Conservation (phyloP, 306 rosid genomes). For the Gastrolobium villosum region DNA sequence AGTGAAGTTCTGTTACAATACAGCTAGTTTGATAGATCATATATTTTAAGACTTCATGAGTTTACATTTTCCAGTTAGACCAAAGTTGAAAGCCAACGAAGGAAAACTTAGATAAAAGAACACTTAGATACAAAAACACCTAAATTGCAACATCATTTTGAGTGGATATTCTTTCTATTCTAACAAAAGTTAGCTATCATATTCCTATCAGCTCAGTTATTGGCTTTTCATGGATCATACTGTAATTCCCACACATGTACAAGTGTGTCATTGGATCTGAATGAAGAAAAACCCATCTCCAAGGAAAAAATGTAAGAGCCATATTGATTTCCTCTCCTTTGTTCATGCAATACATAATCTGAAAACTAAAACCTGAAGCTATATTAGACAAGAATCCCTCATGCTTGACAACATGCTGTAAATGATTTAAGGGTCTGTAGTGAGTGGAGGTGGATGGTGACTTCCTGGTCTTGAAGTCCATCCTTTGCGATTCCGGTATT, state of each 20-base stretch:
- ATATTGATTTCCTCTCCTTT: slow-evolving; percentile 9
- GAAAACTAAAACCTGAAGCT: neutral
- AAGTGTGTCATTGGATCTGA: slow-evolving; percentile 4
- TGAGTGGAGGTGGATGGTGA: slow-evolving; percentile 58
- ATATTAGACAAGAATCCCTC: neutral
- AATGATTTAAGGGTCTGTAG: slow-evolving; percentile 42
- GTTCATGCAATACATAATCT: slow-evolving; percentile 7
- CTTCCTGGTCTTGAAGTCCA: slow-evolving; percentile 91
- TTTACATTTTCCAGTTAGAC: neutral
- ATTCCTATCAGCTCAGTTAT: slow-evolving; percentile 16
- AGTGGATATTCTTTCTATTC: neutral
- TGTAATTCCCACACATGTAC: slow-evolving; percentile 33
- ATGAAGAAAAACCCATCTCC: slow-evolving; percentile 38
- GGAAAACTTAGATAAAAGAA: slow-evolving; percentile 27
- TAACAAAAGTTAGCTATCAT: slow-evolving; percentile 5
- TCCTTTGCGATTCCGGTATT: slow-evolving; percentile 78
- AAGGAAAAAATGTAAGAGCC: slow-evolving; percentile 14
- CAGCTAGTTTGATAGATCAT: neutral
- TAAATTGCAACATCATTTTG: slow-evolving; percentile 8
- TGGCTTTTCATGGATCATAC: slow-evolving; percentile 30
- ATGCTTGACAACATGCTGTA: slow-evolving; percentile 19
- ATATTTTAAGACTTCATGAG: neutral
- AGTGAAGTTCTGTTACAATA: neutral
- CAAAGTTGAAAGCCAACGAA: slow-evolving; percentile 1
- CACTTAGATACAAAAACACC: neutral